These are phyloP conservation scores for Rhizophagus clarus DNA, from an alignment of 192 early-diverging fungal genomes.

Conservation along the genomic window DNA sequence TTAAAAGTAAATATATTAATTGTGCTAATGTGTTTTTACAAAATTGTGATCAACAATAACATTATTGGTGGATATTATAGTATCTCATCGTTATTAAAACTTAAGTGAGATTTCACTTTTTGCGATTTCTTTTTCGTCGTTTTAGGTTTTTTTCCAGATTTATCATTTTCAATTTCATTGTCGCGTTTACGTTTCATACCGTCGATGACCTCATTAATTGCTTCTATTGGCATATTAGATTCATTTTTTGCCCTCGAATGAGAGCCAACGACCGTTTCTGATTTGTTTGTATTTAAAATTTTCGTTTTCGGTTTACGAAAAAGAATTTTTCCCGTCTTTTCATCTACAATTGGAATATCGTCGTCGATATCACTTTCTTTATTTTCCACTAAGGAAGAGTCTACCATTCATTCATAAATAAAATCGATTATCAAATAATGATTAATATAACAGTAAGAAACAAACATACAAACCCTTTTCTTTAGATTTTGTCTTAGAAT, in stretches of 20 bases:
- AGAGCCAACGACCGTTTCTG: background rate
- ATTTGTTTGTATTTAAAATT: background rate
- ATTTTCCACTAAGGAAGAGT: background rate
- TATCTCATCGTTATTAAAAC: conserved; percentile 6
- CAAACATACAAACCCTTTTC: background rate
- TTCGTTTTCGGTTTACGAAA: conserved; percentile 10
- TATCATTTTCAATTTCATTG: background rate
- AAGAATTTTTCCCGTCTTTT: conserved; percentile 18
- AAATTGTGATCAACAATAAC: background rate
- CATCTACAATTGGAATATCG: background rate
- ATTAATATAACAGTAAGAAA: background rate
- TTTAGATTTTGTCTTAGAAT: background rate
- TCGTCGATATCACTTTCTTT: background rate
- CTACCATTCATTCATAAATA: background rate
- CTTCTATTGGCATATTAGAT: conserved; percentile 4
- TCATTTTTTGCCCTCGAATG: conserved; percentile 12
- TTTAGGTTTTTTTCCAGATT: background rate
- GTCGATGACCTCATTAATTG: background rate
- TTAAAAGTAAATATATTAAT: background rate
- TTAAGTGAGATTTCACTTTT: background rate
- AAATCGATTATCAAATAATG: background rate
- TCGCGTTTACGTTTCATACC: conserved; percentile 14
- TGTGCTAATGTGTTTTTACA: background rate
- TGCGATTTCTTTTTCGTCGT: background rate
- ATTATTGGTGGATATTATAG: background rate